Evolutionary conservation across 2,329 filamentous ascomycete species (phyloP).

Genomic region (Elsinoe necatrix): DNA sequence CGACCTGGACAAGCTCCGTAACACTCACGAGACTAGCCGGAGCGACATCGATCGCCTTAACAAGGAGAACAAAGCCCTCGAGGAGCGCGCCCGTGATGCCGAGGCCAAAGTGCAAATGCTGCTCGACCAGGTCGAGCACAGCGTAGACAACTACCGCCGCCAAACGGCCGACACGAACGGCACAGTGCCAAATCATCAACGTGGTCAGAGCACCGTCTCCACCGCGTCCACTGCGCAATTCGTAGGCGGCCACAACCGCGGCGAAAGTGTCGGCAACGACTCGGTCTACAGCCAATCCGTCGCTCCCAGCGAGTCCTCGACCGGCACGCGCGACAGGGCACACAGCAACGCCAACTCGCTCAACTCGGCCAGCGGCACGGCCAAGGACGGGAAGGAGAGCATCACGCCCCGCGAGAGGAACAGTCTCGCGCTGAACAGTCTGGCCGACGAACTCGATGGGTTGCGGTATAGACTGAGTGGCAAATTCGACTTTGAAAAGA

Average conservation of each 20-base stretch:
- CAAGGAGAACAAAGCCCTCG: constrained; percentile 70
- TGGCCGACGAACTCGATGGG: constrained; percentile 81
- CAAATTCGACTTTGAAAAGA: constrained; percentile 72
- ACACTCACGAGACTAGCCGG: constrained; percentile 38
- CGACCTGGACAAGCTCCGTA: constrained; percentile 48
- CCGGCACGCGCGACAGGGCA: constrained; percentile 9
- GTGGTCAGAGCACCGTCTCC: constrained; percentile 40
- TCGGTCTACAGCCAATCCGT: constrained; percentile 45
- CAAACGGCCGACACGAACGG: constrained; percentile 42
- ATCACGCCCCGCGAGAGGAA: constrained; percentile 42
- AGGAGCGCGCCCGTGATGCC: constrained; percentile 77
- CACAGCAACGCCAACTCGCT: not conserved
- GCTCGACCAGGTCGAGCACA: constrained; percentile 87
- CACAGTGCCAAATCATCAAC: constrained; percentile 24
- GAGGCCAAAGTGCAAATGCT: constrained; percentile 89
- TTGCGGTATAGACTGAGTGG: constrained; percentile 84
- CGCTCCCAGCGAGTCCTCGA: constrained; percentile 17
- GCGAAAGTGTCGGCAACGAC: constrained; percentile 55
- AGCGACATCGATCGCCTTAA: constrained; percentile 73
- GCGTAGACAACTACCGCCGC: constrained; percentile 88
- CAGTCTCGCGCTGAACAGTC: constrained; percentile 71
- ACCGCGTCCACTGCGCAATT: constrained; percentile 32
- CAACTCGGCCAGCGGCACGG: not conserved
- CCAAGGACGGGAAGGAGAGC: constrained; percentile 20
- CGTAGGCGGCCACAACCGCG: constrained; percentile 41